These are phyloP conservation scores for Boechera retrofracta DNA, from an alignment of 345 rosid species.

Conservation along the genomic window DNA sequence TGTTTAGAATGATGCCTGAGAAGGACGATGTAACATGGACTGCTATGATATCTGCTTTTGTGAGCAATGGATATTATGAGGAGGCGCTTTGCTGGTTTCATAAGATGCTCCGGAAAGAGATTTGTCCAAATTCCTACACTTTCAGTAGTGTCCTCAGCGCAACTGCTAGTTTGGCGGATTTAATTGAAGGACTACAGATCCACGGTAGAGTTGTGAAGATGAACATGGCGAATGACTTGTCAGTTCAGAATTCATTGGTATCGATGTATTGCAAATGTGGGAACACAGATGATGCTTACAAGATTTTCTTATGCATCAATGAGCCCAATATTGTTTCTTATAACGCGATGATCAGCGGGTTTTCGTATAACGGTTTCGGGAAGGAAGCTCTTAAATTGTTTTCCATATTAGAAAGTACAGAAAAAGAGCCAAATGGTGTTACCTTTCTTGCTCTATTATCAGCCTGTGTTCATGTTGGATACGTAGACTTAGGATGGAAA, in stretches of 20 bases:
- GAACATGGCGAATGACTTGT: constrained; percentile 54
- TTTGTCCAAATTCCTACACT: constrained; percentile 60
- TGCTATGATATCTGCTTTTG: constrained; percentile 71
- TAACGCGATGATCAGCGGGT: constrained; percentile 80
- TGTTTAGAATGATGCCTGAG: constrained; percentile 74
- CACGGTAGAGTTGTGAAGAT: constrained; percentile 61
- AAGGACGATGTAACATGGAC: constrained; percentile 81
- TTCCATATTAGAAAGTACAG: constrained; percentile 50
- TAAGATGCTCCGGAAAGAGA: constrained; percentile 57
- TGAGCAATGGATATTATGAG: constrained; percentile 58
- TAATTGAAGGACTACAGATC: constrained; percentile 65
- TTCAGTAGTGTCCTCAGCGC: constrained; percentile 71
- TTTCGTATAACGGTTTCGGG: constrained; percentile 68
- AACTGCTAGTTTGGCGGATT: constrained; percentile 68
- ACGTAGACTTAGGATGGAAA: constrained; percentile 64
- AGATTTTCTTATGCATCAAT: constrained; percentile 50
- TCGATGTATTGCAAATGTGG: constrained; percentile 87
- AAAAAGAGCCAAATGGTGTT: constrained; percentile 62
- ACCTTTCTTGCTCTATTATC: constrained; percentile 77
- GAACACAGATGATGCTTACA: constrained; percentile 61
- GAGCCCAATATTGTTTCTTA: constrained; percentile 64
- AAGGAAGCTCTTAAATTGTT: constrained; percentile 63
- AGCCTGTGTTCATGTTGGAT: constrained; percentile 77
- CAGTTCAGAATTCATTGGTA: constrained; percentile 64
- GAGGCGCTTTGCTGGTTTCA: constrained; percentile 63